Conservation (phyloP, 2,329 filamentous ascomycete species). For the Penicillium sp. region DNA sequence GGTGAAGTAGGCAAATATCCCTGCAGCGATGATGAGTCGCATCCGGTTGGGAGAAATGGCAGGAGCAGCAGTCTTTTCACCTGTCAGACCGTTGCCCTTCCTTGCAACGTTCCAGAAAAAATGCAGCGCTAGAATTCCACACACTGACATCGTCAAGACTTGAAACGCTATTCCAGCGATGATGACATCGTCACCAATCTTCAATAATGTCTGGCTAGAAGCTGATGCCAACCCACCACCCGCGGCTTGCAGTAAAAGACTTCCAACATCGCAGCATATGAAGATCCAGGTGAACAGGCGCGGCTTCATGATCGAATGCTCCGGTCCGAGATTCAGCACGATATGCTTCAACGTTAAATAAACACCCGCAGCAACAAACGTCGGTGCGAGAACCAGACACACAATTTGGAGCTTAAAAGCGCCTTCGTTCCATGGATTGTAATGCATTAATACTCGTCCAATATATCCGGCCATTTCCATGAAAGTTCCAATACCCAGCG, state of each 20-base stretch:
- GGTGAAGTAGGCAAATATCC: slow-evolving; percentile 39
- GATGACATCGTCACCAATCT: slow-evolving; percentile 57
- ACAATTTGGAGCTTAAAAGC: slow-evolving; percentile 58
- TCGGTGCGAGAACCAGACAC: slow-evolving; percentile 57
- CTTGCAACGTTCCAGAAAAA: slow-evolving; percentile 45
- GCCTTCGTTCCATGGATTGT: slow-evolving; percentile 51
- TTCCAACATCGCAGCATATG: slow-evolving; percentile 59
- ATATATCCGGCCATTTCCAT: slow-evolving; percentile 58
- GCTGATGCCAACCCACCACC: slow-evolving; percentile 51
- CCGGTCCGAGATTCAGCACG: slow-evolving; percentile 55
- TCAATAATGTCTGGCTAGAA: slow-evolving; percentile 26
- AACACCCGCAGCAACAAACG: slow-evolving; percentile 56
- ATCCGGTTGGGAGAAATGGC: slow-evolving; percentile 21
- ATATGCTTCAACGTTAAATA: slow-evolving; percentile 60
- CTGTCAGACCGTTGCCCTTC: slow-evolving; percentile 24
- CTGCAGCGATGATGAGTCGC: slow-evolving; percentile 27
- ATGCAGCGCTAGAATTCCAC: slow-evolving; percentile 39
- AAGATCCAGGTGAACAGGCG: slow-evolving; percentile 60
- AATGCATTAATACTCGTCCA: slow-evolving; percentile 54
- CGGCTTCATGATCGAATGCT: slow-evolving; percentile 50
- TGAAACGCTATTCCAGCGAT: slow-evolving; percentile 60
- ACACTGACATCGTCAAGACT: slow-evolving; percentile 51
- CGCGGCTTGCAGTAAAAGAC: slow-evolving; percentile 59
- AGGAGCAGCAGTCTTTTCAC: slow-evolving; percentile 25
- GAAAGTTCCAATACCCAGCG: slow-evolving; percentile 49